Base-by-base conservation (phyloP, 1,284 basidiomycete genomes). In the Ustilago cynodontis region DNA sequence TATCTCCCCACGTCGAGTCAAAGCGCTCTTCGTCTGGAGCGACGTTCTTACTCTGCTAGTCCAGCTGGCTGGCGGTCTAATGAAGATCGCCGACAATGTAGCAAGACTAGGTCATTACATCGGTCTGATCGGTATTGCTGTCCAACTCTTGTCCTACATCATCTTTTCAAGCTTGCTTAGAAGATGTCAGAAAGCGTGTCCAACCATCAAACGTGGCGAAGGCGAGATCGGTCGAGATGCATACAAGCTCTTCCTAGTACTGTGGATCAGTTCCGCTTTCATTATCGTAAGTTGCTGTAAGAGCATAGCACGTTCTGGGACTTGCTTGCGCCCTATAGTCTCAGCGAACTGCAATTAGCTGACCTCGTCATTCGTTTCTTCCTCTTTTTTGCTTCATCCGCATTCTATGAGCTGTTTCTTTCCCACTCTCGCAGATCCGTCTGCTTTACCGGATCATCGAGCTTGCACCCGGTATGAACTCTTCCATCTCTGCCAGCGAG, bases 81-180 rank as follows among this genome's bases (percentile, higher is more conserved):
- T 45, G 43, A 45, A 45, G 43, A 45, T 45, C 43, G 3, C 43
- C 18, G 43, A 45, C 22, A 22, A 45, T 6, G 43, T 45, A 5
- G 43, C 43, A 45, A 22, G 13, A 20, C n/a, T 45, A 22, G 43
- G 43, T 13, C 43, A 45, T 45, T 45, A 45, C n/a, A 45, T 45
- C 3, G 43, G 43, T 8, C 7, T 45, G 43, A n/a, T 45, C 3
- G 43, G 43, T 45, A 45, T 45, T n/a, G 43, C 16, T 8, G 11
- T 45, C 11, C 43, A 45, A n/a, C 43, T 45, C 43, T 45, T 45
- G 43, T 45, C 43, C 43, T 45, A 45, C 22, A 45, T 45, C 43
- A 45, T 45, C 43, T 45, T 45, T 22, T 7, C n/a, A 45, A 45
- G 43, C 43, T 45, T 45, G 43, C 43, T 45, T 20, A 45, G 43